Evolutionary conservation across 805 yeast species (phyloP).

Genomic region (Phaffomyces thermotolerans): DNA sequence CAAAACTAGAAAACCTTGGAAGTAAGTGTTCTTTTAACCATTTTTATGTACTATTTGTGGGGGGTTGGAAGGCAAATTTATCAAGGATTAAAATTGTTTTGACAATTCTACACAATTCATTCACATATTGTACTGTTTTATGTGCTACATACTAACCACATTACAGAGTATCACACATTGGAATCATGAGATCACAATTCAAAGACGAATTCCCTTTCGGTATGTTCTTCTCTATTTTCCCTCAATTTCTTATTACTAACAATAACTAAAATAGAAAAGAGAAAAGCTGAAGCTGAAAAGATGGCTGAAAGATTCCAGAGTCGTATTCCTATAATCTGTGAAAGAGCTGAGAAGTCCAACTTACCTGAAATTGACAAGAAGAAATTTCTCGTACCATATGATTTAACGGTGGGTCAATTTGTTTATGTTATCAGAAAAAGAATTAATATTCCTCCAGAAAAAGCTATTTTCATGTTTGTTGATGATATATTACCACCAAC

Average conservation of each 20-base stretch:
- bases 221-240: conserved; percentile 32
- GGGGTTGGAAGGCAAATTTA: too few relatives aligned
- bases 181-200: conserved; percentile 77
- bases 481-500: conserved; percentile 97
- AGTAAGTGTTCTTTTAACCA: too few relatives aligned
- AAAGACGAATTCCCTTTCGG: conserved; percentile 95
- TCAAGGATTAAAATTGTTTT: too few relatives aligned
- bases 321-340: conserved; percentile 94
- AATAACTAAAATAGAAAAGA: conserved; percentile 8
- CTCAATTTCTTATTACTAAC: neutral
- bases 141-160: neutral
- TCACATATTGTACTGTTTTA: too few relatives aligned
- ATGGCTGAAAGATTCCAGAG: conserved; percentile 34
- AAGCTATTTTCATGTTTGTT: conserved; percentile 95
- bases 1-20: too few relatives aligned
- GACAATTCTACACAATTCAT: too few relatives aligned
- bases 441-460: conserved; percentile 91
- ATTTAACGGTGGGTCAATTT: conserved; percentile 94
- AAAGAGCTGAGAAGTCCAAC: conserved; percentile 93
- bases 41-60: too few relatives aligned
- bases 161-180: neutral
- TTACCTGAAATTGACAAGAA: conserved; percentile 95
- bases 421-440: conserved; percentile 96
- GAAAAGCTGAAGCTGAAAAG: conserved; percentile 8
- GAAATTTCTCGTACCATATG: conserved; percentile 93